Percentiles rank a stretch among this genome's conserved stretches.
These are phyloP conservation scores for Kwoniella shandongensis DNA, from an alignment of 768 basidiomycete species.

Conservation along the genomic window DNA sequence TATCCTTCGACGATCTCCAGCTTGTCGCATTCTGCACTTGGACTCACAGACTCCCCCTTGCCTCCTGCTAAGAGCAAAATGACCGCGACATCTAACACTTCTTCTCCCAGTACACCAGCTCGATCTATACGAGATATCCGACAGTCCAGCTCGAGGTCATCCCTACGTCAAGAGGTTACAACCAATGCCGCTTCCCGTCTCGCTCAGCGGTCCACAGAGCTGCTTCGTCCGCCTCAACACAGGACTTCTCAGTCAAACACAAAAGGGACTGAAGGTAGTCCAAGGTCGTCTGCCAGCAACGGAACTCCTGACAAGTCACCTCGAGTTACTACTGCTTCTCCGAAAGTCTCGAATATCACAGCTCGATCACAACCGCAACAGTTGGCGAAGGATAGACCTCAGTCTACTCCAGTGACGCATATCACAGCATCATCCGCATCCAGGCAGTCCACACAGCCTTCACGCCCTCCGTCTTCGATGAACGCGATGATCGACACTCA, in stretches of 20 bases:
- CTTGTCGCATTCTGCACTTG: conserved; percentile 28
- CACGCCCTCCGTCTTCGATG: too few species aligned
- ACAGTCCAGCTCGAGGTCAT: conserved; percentile 1
- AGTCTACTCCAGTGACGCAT: too few species aligned
- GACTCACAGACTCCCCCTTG: conserved; percentile 34
- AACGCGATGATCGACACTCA: neutral
- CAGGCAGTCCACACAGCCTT: too few species aligned
- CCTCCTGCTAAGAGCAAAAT: neutral
- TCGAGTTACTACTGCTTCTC: neutral
- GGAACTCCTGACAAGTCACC: neutral
- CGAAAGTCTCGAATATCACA: too few species aligned
- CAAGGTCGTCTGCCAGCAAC: too few species aligned
- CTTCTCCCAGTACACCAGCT: neutral
- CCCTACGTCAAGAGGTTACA: conserved; percentile 16
- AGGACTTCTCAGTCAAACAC: conserved; percentile 2
- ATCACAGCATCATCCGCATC: too few species aligned
- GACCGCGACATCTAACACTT: neutral
- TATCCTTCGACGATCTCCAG: conserved; percentile 42
- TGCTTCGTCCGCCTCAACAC: neutral
- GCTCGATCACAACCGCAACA: too few species aligned
- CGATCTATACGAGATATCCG: neutral
- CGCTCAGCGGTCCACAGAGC: neutral
- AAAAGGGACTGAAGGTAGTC: neutral
- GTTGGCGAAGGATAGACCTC: too few species aligned
- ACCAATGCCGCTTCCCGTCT: conserved; percentile 10